A percentile compares a stretch with the other conserved stretches of the same genome.
Conservation (phyloP, 179 eudicot genomes). For the Sideroxylon spinosum region DNA sequence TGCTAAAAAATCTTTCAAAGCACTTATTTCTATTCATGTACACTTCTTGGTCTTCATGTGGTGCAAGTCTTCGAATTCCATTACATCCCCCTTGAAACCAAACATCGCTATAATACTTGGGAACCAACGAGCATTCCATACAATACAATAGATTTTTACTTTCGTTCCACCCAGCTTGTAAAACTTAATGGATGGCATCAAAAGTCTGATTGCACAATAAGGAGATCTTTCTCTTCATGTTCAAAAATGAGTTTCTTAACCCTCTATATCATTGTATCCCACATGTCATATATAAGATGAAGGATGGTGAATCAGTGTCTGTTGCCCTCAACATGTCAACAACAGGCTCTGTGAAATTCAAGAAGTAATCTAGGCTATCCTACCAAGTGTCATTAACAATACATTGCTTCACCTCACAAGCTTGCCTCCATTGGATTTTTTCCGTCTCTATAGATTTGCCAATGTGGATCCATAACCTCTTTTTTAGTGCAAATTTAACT, state of each 20-base stretch:
- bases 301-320: background rate
- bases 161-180: background rate
- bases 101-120: background rate
- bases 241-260: background rate
- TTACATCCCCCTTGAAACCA: background rate
- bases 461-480: background rate
- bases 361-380: background rate
- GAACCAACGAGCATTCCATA: conserved; percentile 9
- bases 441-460: background rate
- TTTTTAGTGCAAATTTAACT: background rate
- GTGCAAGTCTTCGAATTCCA: background rate
- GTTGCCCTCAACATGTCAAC: background rate
- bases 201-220: background rate
- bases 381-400: background rate
- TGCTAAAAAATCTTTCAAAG: background rate
- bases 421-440: background rate
- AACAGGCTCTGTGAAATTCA: background rate
- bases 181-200: background rate
- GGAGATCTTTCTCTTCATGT: background rate
- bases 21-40: background rate
- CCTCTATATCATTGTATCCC: conserved; percentile 14
- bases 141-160: background rate
- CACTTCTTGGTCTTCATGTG: background rate
- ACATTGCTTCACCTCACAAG: background rate
- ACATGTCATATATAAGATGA: conserved; percentile 15